Percentiles rank a stretch among this genome's conserved stretches.
phyloP scores from a whole-genome alignment of 768 basidiomycete species.

The Phaeotremella skinneri region DNA sequence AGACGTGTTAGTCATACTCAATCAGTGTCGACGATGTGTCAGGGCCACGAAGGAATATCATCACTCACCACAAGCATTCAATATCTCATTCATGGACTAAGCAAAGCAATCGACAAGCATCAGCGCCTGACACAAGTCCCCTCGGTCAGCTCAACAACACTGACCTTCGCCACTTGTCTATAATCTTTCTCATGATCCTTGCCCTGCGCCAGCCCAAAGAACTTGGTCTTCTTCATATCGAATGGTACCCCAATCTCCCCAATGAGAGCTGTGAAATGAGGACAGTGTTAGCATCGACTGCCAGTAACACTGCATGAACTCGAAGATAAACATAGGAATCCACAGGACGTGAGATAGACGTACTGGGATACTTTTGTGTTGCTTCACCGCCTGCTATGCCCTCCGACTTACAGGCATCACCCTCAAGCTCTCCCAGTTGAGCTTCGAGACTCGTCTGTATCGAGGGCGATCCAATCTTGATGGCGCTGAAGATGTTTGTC shows the following conservation, averaged over 20 bases:
- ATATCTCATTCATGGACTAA: conserved; percentile 35
- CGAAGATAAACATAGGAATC: no score
- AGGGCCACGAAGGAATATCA: conserved; percentile 54
- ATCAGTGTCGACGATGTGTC: conserved; percentile 64
- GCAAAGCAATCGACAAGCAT: neutral
- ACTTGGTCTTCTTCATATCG: conserved; percentile 73
- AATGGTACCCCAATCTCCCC: conserved; percentile 70
- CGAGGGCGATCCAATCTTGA: conserved; percentile 73
- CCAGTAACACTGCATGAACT: no score
- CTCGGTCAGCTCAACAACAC: neutral
- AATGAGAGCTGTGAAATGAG: conserved; percentile 50
- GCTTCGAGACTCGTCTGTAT: conserved; percentile 76
- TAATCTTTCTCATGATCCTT: conserved; percentile 34
- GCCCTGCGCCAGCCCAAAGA: conserved; percentile 55
- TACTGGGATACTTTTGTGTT: conserved; percentile 33
- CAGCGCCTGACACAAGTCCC: neutral
- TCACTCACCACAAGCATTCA: conserved; percentile 62
- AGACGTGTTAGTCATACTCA: conserved; percentile 63
- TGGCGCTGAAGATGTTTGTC: conserved; percentile 64
- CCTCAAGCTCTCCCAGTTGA: conserved; percentile 76
- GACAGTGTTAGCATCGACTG: conserved; percentile 7
- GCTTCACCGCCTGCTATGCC: conserved; percentile 22
- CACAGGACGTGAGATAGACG: conserved; percentile 4
- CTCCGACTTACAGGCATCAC: conserved; percentile 58
- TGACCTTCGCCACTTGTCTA: conserved; percentile 37